phyloP scores from a whole-genome alignment of 2,329 filamentous ascomycete genomes.

The Cytospora paraplurivora region DNA sequence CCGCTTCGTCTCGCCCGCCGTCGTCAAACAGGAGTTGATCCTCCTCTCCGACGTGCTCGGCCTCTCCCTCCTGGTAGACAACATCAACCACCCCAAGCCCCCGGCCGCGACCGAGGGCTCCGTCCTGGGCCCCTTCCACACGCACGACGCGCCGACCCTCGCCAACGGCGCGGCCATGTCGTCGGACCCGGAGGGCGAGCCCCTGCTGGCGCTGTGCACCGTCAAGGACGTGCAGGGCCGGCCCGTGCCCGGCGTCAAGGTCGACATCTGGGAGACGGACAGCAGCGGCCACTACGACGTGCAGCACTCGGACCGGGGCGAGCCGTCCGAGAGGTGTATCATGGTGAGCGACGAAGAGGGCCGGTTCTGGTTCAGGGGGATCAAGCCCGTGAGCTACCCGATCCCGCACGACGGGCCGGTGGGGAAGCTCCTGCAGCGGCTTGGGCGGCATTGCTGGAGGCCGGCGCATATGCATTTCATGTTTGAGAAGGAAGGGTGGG shows the following conservation, averaged over 20 bases:
- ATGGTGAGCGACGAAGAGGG: slow-evolving; percentile 67
- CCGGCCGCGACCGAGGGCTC: slow-evolving; percentile 71
- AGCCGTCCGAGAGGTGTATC: slow-evolving; percentile 72
- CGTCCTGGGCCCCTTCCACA: slow-evolving; percentile 82
- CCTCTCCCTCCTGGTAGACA: slow-evolving; percentile 77
- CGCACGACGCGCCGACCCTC: slow-evolving; percentile 68
- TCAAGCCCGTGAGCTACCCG: slow-evolving; percentile 82
- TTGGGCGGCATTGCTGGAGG: slow-evolving; percentile 76
- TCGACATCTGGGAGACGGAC: slow-evolving; percentile 87
- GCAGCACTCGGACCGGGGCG: slow-evolving; percentile 65
- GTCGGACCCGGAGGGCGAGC: slow-evolving; percentile 68
- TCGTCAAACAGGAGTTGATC: slow-evolving; percentile 66
- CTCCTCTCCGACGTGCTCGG: slow-evolving; percentile 79
- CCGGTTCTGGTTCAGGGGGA: slow-evolving; percentile 80
- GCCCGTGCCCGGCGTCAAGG: slow-evolving; percentile 66
- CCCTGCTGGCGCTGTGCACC: slow-evolving; percentile 73
- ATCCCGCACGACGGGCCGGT: slow-evolving; percentile 86
- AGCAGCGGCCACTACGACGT: slow-evolving; percentile 81
- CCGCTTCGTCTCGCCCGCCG: not conserved
- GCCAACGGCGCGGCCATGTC: slow-evolving; percentile 64
- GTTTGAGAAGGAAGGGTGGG: slow-evolving; percentile 78
- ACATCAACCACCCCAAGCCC: slow-evolving; percentile 82
- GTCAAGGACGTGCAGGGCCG: slow-evolving; percentile 65
- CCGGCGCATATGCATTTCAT: slow-evolving; percentile 87
- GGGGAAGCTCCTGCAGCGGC: slow-evolving; percentile 64